Evolutionary conservation across 805 yeast genomes (phyloP), one percentile per base, ranked within the genome.

Genomic region (Wickerhamiella nectarea): DNA sequence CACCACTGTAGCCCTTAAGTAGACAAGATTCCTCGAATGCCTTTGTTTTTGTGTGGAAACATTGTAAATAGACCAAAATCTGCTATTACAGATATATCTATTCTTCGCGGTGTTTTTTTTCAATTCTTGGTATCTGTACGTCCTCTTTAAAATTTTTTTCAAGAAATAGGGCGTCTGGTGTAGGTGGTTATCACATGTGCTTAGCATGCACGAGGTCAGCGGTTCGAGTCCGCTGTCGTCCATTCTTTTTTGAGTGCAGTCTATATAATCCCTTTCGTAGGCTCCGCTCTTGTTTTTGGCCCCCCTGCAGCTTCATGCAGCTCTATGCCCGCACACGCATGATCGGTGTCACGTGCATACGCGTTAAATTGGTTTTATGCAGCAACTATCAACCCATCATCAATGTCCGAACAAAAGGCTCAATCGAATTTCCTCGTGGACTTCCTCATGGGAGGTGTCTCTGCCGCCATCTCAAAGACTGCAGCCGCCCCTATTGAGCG

Each of bases 361-460:
- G 15, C 31, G n/a, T 11, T 28, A 28, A 28, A 28, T 28, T 7
- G 31, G n/a, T 12, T 28, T 28, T 15, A 10, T 8, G 24, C 15
- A 28, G 31, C 31, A 28, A 28, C 3, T 8, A 28, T 12, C 15
- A 12, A 10, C 10, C 14, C 15, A 7, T 28, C 22, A 24, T 3
- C 36, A 29, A 41, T 41, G 44, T 7, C 44, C n/a, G 44, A 41
- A 21, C 21, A 7, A 39, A 34, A n/a, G 41, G 36, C 39, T 43
- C 40, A 46, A 45, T 49, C 52, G 34, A 54, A 48, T 51, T 57
- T 57, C 49, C 36, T 54, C 29, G 59, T 71, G 62, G 80, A 77
- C 66, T 83, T 83, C 76, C 62, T 83, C 71, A 85, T 85, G 94
- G 95, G 94, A 72, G 94, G 94, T 81, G 89, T 84, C 58, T 83